A percentile compares a stretch with the other conserved stretches of the same genome.
These are phyloP conservation scores for Nicotiana obtusifolia DNA, from an alignment of 257 asterid genomes.

Conservation along the genomic window DNA sequence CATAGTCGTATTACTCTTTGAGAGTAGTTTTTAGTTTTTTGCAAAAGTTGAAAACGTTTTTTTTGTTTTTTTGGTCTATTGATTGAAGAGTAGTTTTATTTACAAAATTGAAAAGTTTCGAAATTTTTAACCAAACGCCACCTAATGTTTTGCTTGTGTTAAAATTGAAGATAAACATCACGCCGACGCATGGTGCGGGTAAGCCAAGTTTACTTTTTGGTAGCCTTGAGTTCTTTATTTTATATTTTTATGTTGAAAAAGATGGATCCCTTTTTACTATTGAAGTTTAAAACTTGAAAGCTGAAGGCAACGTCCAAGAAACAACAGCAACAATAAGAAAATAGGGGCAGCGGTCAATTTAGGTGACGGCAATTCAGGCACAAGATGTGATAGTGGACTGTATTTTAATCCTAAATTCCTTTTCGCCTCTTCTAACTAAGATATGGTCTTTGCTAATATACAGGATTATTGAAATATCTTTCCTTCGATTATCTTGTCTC, in stretches of 20 bases:
- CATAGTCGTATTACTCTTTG: not conserved
- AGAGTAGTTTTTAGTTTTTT: not conserved
- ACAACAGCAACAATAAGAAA: not conserved
- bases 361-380: slow-evolving; percentile 2
- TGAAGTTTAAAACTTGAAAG: not conserved
- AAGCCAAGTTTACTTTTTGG: not conserved
- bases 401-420: not conserved
- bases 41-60: not conserved
- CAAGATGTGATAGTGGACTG: slow-evolving; percentile 2
- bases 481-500: not conserved
- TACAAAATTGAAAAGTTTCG: not conserved
- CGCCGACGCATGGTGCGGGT: not conserved
- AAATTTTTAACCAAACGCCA: not conserved
- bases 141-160: not conserved
- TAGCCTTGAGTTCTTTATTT: not conserved
- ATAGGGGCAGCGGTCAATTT: slow-evolving; percentile 1
- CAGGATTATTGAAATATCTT: not conserved
- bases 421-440: not conserved
- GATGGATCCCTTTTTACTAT: not conserved
- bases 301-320: not conserved
- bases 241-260: not conserved
- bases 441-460: not conserved
- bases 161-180: not conserved
- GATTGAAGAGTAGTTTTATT: not conserved
- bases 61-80: not conserved